Evolutionary conservation across 306 rosid genomes (phyloP).

Genomic region (Bauhinia variegata): DNA sequence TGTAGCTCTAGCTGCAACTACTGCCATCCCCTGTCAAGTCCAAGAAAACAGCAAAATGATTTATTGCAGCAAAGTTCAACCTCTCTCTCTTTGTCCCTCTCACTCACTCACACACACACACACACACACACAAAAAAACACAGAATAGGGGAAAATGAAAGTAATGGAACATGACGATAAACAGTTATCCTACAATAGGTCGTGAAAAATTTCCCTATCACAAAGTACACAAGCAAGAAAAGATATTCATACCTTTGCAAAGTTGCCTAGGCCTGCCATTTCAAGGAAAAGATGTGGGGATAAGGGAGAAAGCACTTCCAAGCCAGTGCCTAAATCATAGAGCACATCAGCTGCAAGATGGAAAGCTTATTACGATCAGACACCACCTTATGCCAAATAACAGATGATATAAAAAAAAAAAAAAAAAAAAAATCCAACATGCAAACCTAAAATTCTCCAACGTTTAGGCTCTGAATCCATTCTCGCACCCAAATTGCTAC

Average conservation of each 20-base stretch:
- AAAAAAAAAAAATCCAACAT: slow-evolving; percentile 19
- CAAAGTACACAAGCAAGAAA: not conserved
- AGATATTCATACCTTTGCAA: slow-evolving; percentile 67
- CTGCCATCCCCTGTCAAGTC: slow-evolving; percentile 86
- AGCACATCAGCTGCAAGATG: slow-evolving; percentile 85
- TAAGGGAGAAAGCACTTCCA: slow-evolving; percentile 94
- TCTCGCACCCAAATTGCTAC: slow-evolving; percentile 93
- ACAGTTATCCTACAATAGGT: too few species aligned
- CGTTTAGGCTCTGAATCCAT: slow-evolving; percentile 98
- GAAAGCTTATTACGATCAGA: slow-evolving; percentile 34
- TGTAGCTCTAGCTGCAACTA: slow-evolving; percentile 98
- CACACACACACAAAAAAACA: too few species aligned
- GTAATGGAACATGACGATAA: too few species aligned
- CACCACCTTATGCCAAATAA: slow-evolving; percentile 28
- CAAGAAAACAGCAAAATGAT: slow-evolving; percentile 24
- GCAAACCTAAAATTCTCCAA: slow-evolving; percentile 89
- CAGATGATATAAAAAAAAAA: slow-evolving; percentile 3
- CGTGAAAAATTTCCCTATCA: too few species aligned
- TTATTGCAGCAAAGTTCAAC: too few species aligned
- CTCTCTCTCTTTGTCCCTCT: too few species aligned
- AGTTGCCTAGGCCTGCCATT: slow-evolving; percentile 94
- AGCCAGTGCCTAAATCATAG: slow-evolving; percentile 86
- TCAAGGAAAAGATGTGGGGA: slow-evolving; percentile 95
- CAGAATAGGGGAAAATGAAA: too few species aligned
- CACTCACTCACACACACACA: too few species aligned